Evolutionary conservation across 768 basidiomycete species (phyloP), one percentile per base, ranked within the genome.

Genomic region (Russula griseocarnosa): DNA sequence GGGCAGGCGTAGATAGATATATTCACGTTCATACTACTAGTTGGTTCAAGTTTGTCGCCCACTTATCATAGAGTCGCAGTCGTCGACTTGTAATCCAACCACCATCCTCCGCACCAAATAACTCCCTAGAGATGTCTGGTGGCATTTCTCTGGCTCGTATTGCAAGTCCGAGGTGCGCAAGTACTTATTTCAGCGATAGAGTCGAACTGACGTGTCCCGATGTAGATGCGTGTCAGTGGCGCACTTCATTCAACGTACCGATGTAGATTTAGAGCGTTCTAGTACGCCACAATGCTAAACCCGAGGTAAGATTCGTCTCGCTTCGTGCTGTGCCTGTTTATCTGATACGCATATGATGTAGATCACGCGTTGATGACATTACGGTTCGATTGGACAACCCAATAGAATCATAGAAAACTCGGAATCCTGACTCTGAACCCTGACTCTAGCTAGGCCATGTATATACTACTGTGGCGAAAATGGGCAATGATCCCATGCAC

Each of bases 121-220:
- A 44, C 20, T 44, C 20, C 8, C 9, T 44, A 40, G 38, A 40
- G 14, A 40, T 40, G 9, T n/a, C 20, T 42, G 20, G 44, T 3
- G 44, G n/a, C n/a, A 22, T 46, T 28, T n/a, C 16, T 24, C 14
- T 30, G 34, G 34, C 34, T 11, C 3, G 30, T 30, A 30, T 5
- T 46, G n/a, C 38, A 54, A 22, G 26, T 30, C n/a, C n/a, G 52
- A 63, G 62, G 62, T 63, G 62, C 62, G 62, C 62, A 36, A 52
- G 58, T 28, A 20, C 16, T 46, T 20, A 22, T 46, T 47, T 13
- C 44, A 54, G 40, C 22, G 6, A 3, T 28, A 2, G 46, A 22
- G 34, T 54, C 1, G 26, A 18, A 40, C 34, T 63, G 26, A 63
- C 44, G 28, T 40, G 26, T 28, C 3, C 26, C n/a, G 20, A 44